Evolutionary conservation across 306 rosid genomes (phyloP).

Genomic region (Cicer judaicum): DNA sequence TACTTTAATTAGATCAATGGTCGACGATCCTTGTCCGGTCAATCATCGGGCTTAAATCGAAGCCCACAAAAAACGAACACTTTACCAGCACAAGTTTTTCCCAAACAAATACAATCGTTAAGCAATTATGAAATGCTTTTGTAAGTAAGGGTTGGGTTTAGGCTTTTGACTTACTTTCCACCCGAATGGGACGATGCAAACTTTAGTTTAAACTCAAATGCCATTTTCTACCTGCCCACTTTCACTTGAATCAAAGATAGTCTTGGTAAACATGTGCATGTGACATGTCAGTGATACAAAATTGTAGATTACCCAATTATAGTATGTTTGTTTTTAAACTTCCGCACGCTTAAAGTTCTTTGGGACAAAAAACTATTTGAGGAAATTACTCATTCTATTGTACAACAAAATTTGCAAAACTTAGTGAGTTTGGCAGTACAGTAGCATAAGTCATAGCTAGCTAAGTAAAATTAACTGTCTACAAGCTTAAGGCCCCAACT

Average conservation of each 20-base stretch:
- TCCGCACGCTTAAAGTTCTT: not conserved
- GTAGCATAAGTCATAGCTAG: not conserved
- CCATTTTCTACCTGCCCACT: not conserved
- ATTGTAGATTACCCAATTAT: not conserved
- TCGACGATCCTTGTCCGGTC: not conserved
- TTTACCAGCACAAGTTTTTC: not conserved
- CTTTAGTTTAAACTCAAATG: not conserved
- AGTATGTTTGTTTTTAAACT: not conserved
- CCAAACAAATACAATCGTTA: not conserved
- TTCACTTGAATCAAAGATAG: not conserved
- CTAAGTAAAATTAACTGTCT: conserved; percentile 5
- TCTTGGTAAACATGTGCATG: not conserved
- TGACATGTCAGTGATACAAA: not conserved
- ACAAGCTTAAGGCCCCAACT: conserved; percentile 23
- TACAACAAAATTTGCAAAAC: conserved; percentile 21
- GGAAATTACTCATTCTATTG: not conserved
- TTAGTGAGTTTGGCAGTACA: not conserved
- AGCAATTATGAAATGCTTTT: not conserved
- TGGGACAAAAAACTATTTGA: not conserved
- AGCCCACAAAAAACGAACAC: not conserved
- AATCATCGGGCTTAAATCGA: not conserved
- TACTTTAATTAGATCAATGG: not conserved
- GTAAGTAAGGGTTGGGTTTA: too few species aligned
- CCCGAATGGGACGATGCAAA: not conserved
- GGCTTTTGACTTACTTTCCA: not conserved